A percentile compares a stretch with the other conserved stretches of the same genome.
Evolutionary conservation across 148 eudicot species (phyloP).

Genomic region (Fagopyrum tataricum): DNA sequence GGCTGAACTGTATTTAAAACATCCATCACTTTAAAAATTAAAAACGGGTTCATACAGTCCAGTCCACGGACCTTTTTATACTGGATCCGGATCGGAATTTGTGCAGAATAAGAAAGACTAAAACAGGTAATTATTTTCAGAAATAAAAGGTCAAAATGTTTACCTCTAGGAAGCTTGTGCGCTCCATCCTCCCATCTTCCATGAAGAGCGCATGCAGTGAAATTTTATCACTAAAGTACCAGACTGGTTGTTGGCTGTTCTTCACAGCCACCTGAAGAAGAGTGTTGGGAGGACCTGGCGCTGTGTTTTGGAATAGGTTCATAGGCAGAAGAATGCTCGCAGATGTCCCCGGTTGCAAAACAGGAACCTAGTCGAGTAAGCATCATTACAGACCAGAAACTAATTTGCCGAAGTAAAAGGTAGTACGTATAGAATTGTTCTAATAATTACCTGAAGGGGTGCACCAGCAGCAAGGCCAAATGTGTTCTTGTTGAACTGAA

Average conservation of each 20-base stretch:
- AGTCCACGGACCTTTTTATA: no score
- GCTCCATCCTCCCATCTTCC: slow-evolving; percentile 98
- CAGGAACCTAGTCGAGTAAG: slow-evolving; percentile 44
- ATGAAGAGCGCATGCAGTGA: slow-evolving; percentile 59
- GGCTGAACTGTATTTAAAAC: no score
- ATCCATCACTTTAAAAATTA: no score
- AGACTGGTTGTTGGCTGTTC: slow-evolving; percentile 94
- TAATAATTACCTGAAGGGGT: slow-evolving; percentile 67
- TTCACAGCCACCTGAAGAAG: slow-evolving; percentile 93
- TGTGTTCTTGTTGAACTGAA: slow-evolving; percentile 93
- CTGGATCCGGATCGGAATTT: no score
- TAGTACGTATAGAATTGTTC: neutral
- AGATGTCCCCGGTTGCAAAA: slow-evolving; percentile 80
- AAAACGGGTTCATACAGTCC: no score
- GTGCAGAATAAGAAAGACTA: no score
- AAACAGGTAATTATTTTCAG: no score
- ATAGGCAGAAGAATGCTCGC: slow-evolving; percentile 79
- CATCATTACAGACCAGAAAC: neutral
- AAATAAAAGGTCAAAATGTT: neutral
- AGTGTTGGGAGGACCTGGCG: slow-evolving; percentile 80
- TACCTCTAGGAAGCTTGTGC: slow-evolving; percentile 88
- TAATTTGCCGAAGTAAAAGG: neutral
- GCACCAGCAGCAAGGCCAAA: slow-evolving; percentile 91
- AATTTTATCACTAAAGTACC: slow-evolving; percentile 85
- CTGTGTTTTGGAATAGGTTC: slow-evolving; percentile 79